Evolutionary conservation across 495 filamentous ascomycete species (phyloP).

Genomic region (Tricharina praecox): DNA sequence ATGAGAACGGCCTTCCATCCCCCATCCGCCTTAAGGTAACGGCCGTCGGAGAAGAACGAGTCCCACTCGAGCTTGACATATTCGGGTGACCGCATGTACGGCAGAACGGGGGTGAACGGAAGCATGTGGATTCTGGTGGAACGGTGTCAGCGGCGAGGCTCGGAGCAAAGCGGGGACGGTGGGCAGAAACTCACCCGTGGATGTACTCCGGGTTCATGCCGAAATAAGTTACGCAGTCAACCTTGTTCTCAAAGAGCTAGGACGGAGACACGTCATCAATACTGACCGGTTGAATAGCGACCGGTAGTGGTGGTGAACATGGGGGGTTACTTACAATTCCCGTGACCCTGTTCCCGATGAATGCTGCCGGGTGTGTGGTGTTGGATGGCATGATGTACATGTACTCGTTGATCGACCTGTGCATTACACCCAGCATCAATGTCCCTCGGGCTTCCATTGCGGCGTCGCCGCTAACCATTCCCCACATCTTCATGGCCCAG

Average conservation of each 20-base stretch:
- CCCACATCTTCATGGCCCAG: slow-evolving; percentile 93
- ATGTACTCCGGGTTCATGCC: slow-evolving; percentile 64
- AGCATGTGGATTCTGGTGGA: slow-evolving; percentile 67
- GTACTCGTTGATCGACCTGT: slow-evolving; percentile 66
- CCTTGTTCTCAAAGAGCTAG: slow-evolving; percentile 81
- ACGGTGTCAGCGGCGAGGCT: not conserved
- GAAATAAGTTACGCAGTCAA: slow-evolving; percentile 91
- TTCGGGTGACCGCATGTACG: slow-evolving; percentile 44
- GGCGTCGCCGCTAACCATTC: slow-evolving; percentile 49
- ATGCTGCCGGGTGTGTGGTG: slow-evolving; percentile 55
- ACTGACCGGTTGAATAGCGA: too few species aligned
- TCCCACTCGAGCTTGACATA: slow-evolving; percentile 83
- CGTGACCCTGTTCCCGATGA: slow-evolving; percentile 69
- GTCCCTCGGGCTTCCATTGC: slow-evolving; percentile 62
- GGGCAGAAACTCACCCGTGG: slow-evolving; percentile 42
- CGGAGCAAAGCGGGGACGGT: not conserved
- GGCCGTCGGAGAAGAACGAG: slow-evolving; percentile 47
- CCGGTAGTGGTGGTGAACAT: not conserved
- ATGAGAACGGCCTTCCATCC: slow-evolving; percentile 81
- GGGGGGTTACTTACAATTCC: slow-evolving; percentile 40
- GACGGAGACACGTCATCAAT: too few species aligned
- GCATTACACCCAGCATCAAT: slow-evolving; percentile 46
- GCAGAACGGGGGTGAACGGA: slow-evolving; percentile 56
- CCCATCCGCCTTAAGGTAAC: slow-evolving; percentile 42
- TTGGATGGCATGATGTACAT: slow-evolving; percentile 61